These are phyloP conservation scores for Selaginella moellendorffii DNA, from an alignment of 75 land plant species.

Conservation along the genomic window DNA sequence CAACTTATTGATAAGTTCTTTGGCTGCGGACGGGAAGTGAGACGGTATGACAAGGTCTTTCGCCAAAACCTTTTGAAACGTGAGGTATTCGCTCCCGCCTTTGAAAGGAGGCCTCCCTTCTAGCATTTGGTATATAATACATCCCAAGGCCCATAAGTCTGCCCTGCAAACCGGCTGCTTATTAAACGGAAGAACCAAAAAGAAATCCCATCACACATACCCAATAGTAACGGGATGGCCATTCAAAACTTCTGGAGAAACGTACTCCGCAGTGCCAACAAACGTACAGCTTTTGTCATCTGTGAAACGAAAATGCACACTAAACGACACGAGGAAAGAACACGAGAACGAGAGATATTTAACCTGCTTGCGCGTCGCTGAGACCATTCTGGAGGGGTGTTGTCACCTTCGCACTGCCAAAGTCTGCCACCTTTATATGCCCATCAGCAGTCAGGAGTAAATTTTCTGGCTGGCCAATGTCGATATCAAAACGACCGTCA, in stretches of 20 bases:
- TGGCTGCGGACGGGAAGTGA: constrained; percentile 67
- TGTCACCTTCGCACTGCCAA: constrained; percentile 90
- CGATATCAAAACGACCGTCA: background rate
- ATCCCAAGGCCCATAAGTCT: constrained; percentile 98
- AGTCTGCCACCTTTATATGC: constrained; percentile 89
- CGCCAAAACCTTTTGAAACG: constrained; percentile 83
- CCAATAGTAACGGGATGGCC: constrained; percentile 70
- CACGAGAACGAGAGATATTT: too few species aligned
- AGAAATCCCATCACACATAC: constrained; percentile 31
- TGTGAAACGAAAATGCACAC: too few species aligned
- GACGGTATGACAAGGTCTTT: constrained; percentile 74
- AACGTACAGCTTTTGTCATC: constrained; percentile 86
- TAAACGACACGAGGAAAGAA: too few species aligned
- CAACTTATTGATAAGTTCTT: constrained; percentile 65
- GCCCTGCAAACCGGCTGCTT: constrained; percentile 35
- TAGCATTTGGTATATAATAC: constrained; percentile 96
- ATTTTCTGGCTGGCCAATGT: constrained; percentile 82
- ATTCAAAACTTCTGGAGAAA: constrained; percentile 93
- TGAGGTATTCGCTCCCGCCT: constrained; percentile 97
- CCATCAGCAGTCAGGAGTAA: constrained; percentile 78
- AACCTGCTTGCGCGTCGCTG: background rate
- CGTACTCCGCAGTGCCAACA: constrained; percentile 99
- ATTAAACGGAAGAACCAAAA: background rate
- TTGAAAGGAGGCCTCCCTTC: constrained; percentile 95
- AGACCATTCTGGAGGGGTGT: constrained; percentile 19